Evolutionary conservation across 2,329 filamentous ascomycete species (phyloP).

Genomic region (Verticillium tricorpus): DNA sequence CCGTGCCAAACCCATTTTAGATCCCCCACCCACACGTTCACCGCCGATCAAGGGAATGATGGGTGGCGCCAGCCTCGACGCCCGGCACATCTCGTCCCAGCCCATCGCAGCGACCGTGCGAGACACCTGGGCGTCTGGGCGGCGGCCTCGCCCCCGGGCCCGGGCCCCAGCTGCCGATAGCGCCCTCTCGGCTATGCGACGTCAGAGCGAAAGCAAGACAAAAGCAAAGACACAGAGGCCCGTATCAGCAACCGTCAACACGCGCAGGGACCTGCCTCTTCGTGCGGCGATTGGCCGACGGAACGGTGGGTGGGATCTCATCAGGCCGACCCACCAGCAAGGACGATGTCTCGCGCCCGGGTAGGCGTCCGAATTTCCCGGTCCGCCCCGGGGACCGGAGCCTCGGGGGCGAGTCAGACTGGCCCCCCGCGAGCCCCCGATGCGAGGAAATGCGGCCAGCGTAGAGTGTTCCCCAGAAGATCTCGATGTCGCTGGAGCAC

Average conservation of each 20-base stretch:
- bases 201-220: neutral
- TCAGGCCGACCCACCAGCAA: neutral
- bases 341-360: too few species aligned
- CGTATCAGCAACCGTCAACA: neutral
- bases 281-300: neutral
- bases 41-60: neutral
- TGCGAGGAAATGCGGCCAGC: too few species aligned
- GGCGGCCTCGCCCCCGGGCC: neutral
- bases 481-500: too few species aligned
- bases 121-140: neutral
- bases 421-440: too few species aligned
- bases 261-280: neutral
- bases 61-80: neutral
- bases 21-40: neutral
- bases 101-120: neutral
- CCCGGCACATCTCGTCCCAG: neutral
- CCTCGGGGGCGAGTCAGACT: too few species aligned
- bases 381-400: too few species aligned
- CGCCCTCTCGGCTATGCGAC: neutral
- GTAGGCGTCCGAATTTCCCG: too few species aligned
- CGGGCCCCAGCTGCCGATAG: neutral
- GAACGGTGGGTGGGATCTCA: neutral
- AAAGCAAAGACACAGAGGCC: neutral
- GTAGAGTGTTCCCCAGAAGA: too few species aligned
- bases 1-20: neutral